Evolutionary conservation across 306 rosid genomes (phyloP).

Genomic region (Delonix regia): DNA sequence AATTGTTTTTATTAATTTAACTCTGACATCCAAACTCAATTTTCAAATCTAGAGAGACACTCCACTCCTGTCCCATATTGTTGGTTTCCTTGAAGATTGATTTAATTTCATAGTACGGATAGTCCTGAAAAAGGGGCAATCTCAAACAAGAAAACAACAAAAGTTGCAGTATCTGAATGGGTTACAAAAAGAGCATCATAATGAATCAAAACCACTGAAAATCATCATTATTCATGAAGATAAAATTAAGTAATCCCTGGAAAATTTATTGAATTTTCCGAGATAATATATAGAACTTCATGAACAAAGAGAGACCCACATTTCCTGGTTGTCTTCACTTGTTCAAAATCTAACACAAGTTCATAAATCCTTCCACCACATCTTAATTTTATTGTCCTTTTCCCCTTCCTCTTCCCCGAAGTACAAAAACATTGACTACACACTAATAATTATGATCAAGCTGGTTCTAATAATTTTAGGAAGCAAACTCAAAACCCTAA

Average conservation of each 20-base stretch:
- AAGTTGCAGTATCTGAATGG: too few species aligned
- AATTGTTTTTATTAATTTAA: too few species aligned
- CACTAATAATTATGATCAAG: slow-evolving; percentile 7
- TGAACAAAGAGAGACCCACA: slow-evolving; percentile 44
- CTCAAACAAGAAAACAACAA: too few species aligned
- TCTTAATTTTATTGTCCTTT: slow-evolving; percentile 17
- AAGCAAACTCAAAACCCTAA: slow-evolving; percentile 34
- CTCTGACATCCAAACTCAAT: too few species aligned
- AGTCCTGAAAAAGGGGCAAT: too few species aligned
- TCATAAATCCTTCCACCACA: slow-evolving; percentile 24
- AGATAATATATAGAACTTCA: slow-evolving; percentile 14
- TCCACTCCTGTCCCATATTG: too few species aligned
- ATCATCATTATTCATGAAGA: background rate
- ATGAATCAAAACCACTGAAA: background rate
- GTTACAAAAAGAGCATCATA: background rate
- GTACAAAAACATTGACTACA: slow-evolving; percentile 28
- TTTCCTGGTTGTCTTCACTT: slow-evolving; percentile 42
- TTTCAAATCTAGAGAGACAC: too few species aligned
- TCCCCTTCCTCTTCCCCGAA: background rate
- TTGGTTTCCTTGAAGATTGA: too few species aligned
- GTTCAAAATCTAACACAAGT: slow-evolving; percentile 41
- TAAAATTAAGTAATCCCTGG: background rate
- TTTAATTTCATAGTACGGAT: too few species aligned
- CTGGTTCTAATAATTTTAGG: slow-evolving; percentile 19
- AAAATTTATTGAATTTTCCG: slow-evolving; percentile 31